A percentile compares a stretch with the other conserved stretches of the same genome.
Conservation (phyloP, 305 asterid genomes). For the Solanum aculeatissimum region DNA sequence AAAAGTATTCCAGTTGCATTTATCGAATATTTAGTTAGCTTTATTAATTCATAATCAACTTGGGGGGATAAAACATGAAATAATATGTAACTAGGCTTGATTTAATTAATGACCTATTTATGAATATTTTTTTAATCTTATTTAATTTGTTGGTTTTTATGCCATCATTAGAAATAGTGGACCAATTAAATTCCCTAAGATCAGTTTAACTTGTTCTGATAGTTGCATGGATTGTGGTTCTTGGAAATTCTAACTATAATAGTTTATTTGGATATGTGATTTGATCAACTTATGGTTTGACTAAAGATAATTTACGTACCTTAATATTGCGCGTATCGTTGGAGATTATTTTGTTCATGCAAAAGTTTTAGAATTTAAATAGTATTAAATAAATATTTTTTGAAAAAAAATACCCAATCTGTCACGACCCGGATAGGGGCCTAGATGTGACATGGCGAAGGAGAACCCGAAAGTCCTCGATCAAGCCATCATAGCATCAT, state of each 20-base stretch:
- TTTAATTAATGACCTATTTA: not conserved
- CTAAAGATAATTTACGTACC: not conserved
- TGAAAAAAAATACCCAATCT: too few relatives aligned
- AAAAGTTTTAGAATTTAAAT: too few relatives aligned
- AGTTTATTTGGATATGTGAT: not conserved
- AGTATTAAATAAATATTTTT: too few relatives aligned
- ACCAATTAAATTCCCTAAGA: not conserved
- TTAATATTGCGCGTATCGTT: not conserved
- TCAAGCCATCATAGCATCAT: too few relatives aligned
- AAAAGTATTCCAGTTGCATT: too few relatives aligned
- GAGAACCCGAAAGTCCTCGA: too few relatives aligned
- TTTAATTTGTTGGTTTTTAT: not conserved
- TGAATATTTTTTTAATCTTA: not conserved
- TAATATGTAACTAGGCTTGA: not conserved
- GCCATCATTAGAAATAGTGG: not conserved
- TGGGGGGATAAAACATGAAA: too few relatives aligned
- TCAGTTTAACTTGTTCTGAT: slow-evolving; percentile 3
- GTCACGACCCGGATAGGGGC: too few relatives aligned
- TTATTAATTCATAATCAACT: too few relatives aligned
- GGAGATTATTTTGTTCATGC: too few relatives aligned
- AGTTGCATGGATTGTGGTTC: slow-evolving; percentile 1
- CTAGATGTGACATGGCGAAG: too few relatives aligned
- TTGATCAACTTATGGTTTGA: not conserved
- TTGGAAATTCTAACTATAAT: slow-evolving; percentile 2
- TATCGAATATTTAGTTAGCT: too few relatives aligned